Evolutionary conservation across 495 filamentous ascomycete species (phyloP).

Genomic region (Aspergillus bridgeri): DNA sequence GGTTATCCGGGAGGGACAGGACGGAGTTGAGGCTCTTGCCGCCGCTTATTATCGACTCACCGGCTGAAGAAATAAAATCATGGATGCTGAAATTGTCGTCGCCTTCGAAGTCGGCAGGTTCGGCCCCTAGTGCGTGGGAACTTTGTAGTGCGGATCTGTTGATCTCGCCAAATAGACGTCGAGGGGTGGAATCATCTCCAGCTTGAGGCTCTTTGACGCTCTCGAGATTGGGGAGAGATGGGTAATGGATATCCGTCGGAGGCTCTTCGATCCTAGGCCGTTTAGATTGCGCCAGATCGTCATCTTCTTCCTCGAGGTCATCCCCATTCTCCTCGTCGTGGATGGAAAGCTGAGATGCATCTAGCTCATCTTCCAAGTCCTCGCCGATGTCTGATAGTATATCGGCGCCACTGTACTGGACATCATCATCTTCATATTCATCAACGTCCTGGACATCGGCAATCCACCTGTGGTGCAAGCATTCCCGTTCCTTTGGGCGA

Average conservation of each 20-base stretch:
- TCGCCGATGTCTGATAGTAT: conserved; percentile 43
- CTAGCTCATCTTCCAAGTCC: conserved; percentile 44
- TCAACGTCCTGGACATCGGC: conserved; percentile 38
- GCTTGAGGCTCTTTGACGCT: conserved; percentile 34
- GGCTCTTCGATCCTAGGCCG: conserved; percentile 32
- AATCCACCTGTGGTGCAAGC: conserved; percentile 69
- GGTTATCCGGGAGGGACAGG: conserved; percentile 40
- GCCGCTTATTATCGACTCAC: conserved; percentile 44
- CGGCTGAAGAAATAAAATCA: conserved; percentile 39
- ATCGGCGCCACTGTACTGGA: conserved; percentile 50
- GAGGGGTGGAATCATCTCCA: conserved; percentile 26
- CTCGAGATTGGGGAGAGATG: conserved; percentile 43
- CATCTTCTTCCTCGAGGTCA: conserved; percentile 24
- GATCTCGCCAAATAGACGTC: conserved; percentile 79
- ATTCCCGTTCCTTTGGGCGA: conserved; percentile 61
- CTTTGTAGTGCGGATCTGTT: conserved; percentile 65
- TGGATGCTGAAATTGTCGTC: conserved; percentile 28
- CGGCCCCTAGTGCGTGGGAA: conserved; percentile 48
- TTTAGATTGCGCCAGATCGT: conserved; percentile 38
- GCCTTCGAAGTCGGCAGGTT: conserved; percentile 23
- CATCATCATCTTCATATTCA: conserved; percentile 46
- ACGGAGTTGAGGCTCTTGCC: conserved; percentile 38
- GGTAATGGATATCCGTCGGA: conserved; percentile 36
- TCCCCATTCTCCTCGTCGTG: conserved; percentile 38
- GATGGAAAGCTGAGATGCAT: conserved; percentile 63